phyloP scores from a whole-genome alignment of 31 red algal species.

The Asparagopsis taxiformis region DNA sequence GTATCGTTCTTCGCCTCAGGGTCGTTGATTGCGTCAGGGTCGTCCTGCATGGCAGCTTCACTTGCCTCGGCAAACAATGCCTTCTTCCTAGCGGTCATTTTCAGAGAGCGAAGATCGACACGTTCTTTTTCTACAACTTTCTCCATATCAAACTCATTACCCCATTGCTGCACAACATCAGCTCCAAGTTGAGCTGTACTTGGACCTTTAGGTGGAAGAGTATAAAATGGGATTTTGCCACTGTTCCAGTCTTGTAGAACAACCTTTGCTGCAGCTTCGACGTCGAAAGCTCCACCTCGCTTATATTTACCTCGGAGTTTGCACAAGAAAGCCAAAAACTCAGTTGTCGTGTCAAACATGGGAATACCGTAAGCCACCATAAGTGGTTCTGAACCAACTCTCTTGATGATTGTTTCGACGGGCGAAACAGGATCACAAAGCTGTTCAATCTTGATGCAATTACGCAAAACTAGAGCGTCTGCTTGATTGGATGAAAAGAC shows the following conservation, averaged over 20 bases:
- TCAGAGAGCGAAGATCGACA: conserved; percentile 15
- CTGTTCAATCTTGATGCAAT: conserved; percentile 78
- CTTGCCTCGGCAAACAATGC: conserved; percentile 45
- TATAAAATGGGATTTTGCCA: conserved; percentile 98
- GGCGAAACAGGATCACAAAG: conserved; percentile 74
- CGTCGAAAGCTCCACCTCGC: conserved; percentile 82
- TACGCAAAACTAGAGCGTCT: conserved; percentile 81
- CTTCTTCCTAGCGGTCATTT: conserved; percentile 7
- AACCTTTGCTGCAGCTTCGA: conserved; percentile 80
- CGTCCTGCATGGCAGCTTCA: neutral
- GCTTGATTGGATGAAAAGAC: conserved; percentile 74
- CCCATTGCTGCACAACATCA: conserved; percentile 67
- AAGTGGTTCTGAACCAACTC: conserved; percentile 75
- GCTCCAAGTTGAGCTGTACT: conserved; percentile 54
- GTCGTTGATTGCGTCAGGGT: conserved; percentile 3
- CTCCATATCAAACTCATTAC: conserved; percentile 78
- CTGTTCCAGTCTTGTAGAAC: conserved; percentile 93
- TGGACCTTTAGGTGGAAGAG: conserved; percentile 81
- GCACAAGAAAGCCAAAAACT: conserved; percentile 87
- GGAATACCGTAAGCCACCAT: conserved; percentile 82
- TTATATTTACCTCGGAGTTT: conserved; percentile 85
- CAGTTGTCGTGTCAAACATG: conserved; percentile 58
- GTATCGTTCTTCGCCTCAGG: neutral
- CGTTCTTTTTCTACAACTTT: conserved; percentile 22
- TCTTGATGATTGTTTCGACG: conserved; percentile 76